phyloP scores from a whole-genome alignment of 805 yeast species.

The Zygoascus biomembranicola region DNA sequence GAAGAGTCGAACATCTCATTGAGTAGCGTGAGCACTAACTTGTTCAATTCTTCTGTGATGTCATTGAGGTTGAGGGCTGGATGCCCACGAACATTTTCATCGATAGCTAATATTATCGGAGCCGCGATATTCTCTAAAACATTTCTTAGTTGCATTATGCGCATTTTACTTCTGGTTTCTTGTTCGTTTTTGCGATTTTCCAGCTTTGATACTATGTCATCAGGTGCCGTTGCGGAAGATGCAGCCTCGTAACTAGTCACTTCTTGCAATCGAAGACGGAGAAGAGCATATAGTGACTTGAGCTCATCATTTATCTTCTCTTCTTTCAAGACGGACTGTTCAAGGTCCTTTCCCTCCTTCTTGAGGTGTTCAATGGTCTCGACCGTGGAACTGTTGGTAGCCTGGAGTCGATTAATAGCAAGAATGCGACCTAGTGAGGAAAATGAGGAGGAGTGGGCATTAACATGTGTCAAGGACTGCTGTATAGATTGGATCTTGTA shows the following conservation, averaged over 20 bases:
- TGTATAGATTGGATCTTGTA: neutral
- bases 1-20: constrained; percentile 14
- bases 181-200: neutral
- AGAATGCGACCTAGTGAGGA: constrained; percentile 2
- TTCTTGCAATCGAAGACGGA: constrained; percentile 1
- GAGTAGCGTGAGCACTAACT: constrained; percentile 8
- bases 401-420: constrained; percentile 5
- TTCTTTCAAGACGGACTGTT: neutral
- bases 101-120: neutral
- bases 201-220: neutral
- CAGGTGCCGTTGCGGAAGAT: neutral
- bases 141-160: neutral
- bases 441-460: neutral
- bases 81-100: neutral
- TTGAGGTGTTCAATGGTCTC: constrained; percentile 1
- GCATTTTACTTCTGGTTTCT: neutral
- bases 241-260: neutral
- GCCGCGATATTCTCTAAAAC: constrained; percentile 4
- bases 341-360: neutral
- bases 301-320: constrained; percentile 2
- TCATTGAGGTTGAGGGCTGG: neutral
- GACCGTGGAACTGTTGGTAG: neutral
- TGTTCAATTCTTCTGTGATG: constrained; percentile 1
- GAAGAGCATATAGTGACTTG: constrained; percentile 1
- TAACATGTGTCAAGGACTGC: neutral